Evolutionary conservation across 805 yeast genomes (phyloP).

Genomic region (Saccharomyces jurei): DNA sequence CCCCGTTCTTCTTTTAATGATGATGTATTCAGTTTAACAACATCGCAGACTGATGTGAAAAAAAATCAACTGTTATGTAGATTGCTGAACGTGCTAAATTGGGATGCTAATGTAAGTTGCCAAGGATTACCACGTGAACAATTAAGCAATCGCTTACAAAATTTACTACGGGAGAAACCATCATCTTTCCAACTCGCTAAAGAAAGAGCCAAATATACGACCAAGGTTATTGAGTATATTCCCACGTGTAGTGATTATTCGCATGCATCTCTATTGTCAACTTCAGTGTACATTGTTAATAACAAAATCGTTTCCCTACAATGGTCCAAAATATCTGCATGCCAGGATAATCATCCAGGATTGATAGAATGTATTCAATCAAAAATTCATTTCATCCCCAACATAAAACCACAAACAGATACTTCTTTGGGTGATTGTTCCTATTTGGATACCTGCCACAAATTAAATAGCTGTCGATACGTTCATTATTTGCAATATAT

Average conservation of each 20-base stretch:
- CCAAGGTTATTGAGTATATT: conserved; percentile 13
- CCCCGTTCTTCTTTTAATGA: background rate
- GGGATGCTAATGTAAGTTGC: background rate
- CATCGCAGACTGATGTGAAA: background rate
- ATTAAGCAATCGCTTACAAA: conserved; percentile 9
- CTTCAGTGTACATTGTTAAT: conserved; percentile 16
- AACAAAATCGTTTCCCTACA: conserved; percentile 26
- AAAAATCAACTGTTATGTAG: conserved; percentile 1
- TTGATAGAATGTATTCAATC: conserved; percentile 26
- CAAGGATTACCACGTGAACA: conserved; percentile 1
- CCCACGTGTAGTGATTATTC: conserved; percentile 18
- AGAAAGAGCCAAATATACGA: conserved; percentile 20
- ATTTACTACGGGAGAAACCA: conserved; percentile 14
- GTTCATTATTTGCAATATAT: conserved; percentile 56
- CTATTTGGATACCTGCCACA: conserved; percentile 88
- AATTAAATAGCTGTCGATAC: conserved; percentile 69
- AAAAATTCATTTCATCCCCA: conserved; percentile 48
- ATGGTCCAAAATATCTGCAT: conserved; percentile 17
- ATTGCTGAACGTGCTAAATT: conserved; percentile 1
- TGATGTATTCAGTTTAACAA: background rate
- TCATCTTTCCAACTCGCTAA: conserved; percentile 19
- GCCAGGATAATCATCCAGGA: conserved; percentile 17
- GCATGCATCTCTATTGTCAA: conserved; percentile 18
- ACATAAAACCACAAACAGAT: conserved; percentile 59
- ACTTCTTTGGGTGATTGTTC: conserved; percentile 78